Evolutionary conservation across 352 stramenopile species (phyloP).

Genomic region (Phytophthora tubulina): DNA sequence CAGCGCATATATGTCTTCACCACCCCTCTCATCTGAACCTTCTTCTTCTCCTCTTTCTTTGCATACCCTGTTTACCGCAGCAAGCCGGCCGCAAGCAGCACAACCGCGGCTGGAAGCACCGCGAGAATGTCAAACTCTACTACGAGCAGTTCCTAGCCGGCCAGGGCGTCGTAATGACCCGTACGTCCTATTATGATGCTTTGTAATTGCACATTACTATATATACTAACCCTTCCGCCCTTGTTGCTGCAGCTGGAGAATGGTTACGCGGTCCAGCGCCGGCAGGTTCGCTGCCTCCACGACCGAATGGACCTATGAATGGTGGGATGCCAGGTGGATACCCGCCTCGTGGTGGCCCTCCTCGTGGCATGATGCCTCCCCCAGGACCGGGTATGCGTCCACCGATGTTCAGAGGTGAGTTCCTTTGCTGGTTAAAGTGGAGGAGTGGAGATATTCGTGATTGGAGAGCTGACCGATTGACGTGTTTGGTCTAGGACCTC

Average conservation of each 20-base stretch:
- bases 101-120: conserved; percentile 95
- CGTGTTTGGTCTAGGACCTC: conserved; percentile 45
- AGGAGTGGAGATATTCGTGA: background rate
- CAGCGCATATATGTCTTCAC: background rate
- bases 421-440: background rate
- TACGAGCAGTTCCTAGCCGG: conserved; percentile 91
- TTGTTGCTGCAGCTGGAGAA: conserved; percentile 61
- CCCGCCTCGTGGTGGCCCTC: conserved; percentile 69
- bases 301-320: conserved; percentile 42
- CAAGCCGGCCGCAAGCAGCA: conserved; percentile 94
- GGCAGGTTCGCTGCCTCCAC: conserved; percentile 58
- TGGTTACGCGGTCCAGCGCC: conserved; percentile 65
- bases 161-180: conserved; percentile 80
- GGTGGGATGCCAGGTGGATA: conserved; percentile 64
- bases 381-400: conserved; percentile 69
- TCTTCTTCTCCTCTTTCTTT: conserved; percentile 18
- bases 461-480: background rate
- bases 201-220: background rate
- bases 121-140: conserved; percentile 95
- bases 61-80: conserved; percentile 38
- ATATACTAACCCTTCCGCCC: background rate
- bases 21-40: conserved; percentile 3
- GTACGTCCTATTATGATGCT: conserved; percentile 43
- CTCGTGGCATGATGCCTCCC: conserved; percentile 82
- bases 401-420: conserved; percentile 67